These are phyloP conservation scores for Acidiella bohemica DNA, from an alignment of 495 filamentous ascomycete genomes.

Conservation along the genomic window DNA sequence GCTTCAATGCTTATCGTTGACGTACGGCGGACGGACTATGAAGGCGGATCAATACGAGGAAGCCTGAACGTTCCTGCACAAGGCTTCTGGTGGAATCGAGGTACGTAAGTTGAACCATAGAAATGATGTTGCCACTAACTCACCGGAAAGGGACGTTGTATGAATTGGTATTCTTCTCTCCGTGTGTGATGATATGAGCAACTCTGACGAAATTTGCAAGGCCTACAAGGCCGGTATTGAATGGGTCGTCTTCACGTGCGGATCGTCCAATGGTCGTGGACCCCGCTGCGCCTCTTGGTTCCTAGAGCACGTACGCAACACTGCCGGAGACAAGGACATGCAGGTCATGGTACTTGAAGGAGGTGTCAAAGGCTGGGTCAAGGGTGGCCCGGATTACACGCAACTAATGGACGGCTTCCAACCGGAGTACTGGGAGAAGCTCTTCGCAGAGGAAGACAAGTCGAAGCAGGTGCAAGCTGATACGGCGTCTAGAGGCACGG, in stretches of 20 bases:
- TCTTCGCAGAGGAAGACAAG: constrained; percentile 17
- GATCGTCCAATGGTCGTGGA: constrained; percentile 31
- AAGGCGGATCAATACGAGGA: constrained; percentile 36
- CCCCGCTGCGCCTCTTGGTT: constrained; percentile 38
- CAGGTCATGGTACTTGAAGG: constrained; percentile 34
- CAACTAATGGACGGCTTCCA: constrained; percentile 37
- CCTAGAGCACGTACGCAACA: constrained; percentile 18
- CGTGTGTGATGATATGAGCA: no score
- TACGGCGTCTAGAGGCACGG: no score
- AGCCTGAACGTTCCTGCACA: constrained; percentile 38
- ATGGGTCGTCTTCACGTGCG: constrained; percentile 38
- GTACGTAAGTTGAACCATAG: no score
- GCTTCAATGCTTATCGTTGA: constrained; percentile 25
- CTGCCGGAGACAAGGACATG: constrained; percentile 30
- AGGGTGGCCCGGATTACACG: constrained; percentile 28
- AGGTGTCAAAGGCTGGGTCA: constrained; percentile 39
- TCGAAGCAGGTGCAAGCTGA: constrained; percentile 3
- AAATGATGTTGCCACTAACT: no score
- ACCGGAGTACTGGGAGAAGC: constrained; percentile 34
- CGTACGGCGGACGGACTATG: constrained; percentile 29
- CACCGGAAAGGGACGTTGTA: no score
- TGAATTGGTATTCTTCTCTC: no score
- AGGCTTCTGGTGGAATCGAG: constrained; percentile 33
- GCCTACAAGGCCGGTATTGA: constrained; percentile 31
- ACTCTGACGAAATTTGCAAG: no score